A percentile compares a stretch with the other conserved stretches of the same genome.
phyloP scores from a whole-genome alignment of 2,329 filamentous ascomycete genomes.

The Aureobasidium sp. region DNA sequence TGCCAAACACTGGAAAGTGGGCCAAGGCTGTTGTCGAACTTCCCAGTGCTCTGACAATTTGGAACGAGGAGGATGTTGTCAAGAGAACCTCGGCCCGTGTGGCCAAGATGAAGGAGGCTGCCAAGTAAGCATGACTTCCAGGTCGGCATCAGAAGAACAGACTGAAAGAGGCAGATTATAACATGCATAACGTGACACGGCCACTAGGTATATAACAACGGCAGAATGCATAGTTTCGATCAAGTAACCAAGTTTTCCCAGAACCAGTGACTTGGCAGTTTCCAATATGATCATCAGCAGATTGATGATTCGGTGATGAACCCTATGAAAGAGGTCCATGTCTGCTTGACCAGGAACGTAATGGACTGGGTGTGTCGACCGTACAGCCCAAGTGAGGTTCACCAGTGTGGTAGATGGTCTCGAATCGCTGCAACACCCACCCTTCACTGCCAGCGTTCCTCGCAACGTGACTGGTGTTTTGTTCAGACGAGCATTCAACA shows the following conservation, averaged over 20 bases:
- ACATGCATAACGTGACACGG: neutral
- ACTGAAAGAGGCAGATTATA: neutral
- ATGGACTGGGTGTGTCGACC: too few species aligned
- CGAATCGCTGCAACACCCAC: too few species aligned
- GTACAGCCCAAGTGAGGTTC: too few species aligned
- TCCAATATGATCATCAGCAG: neutral
- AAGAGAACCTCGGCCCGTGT: slow-evolving; percentile 36
- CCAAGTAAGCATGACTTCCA: slow-evolving; percentile 15
- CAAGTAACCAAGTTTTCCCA: neutral
- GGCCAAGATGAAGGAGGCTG: slow-evolving; percentile 23
- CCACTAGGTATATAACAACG: neutral
- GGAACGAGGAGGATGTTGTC: slow-evolving; percentile 43
- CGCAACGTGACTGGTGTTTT: neutral
- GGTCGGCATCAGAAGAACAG: neutral
- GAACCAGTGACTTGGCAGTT: neutral
- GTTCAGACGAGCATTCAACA: neutral
- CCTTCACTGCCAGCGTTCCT: too few species aligned
- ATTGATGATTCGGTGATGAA: too few species aligned
- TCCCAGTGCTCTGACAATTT: slow-evolving; percentile 58
- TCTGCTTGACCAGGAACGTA: neutral
- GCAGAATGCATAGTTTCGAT: neutral
- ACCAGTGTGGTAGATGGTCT: too few species aligned
- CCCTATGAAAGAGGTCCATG: too few species aligned
- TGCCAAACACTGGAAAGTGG: slow-evolving; percentile 24
- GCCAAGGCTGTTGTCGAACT: slow-evolving; percentile 20